Percentiles rank a stretch among this genome's conserved stretches.
phyloP scores from a whole-genome alignment of 352 stramenopile genomes.

The Globisporangium uncinulatum region DNA sequence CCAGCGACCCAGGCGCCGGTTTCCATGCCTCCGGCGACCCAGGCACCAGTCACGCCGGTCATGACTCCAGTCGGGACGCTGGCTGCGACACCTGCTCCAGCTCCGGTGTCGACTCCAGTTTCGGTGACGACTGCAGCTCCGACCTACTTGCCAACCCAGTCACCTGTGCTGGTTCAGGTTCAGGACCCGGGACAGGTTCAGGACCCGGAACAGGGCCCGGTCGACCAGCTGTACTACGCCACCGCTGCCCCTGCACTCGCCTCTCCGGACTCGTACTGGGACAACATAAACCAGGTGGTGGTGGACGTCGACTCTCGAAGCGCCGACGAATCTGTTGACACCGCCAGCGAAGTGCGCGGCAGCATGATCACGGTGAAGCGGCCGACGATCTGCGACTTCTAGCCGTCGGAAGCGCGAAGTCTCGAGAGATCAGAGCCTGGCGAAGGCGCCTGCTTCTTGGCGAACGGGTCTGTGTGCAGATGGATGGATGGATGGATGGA shows the following conservation, averaged over 20 bases:
- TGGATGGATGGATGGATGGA: not conserved
- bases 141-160: not conserved
- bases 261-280: not conserved
- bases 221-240: not conserved
- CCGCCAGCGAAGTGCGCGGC: not conserved
- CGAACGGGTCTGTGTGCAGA: not conserved
- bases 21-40: conserved; percentile 1
- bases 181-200: not conserved
- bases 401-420: not conserved
- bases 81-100: not conserved
- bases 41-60: not conserved
- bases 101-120: not conserved
- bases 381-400: conserved; percentile 10
- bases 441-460: no score
- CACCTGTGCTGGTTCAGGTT: not conserved
- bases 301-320: not conserved
- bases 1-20: conserved; percentile 4
- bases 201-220: not conserved
- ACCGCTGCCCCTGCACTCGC: not conserved
- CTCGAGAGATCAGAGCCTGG: not conserved
- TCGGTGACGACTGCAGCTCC: not conserved
- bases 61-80: conserved; percentile 3
- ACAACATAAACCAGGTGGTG: conserved; percentile 14
- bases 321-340: not conserved
- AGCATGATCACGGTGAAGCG: not conserved